phyloP scores from a whole-genome alignment of 1,284 basidiomycete genomes.

The Microbotryum violaceum region DNA sequence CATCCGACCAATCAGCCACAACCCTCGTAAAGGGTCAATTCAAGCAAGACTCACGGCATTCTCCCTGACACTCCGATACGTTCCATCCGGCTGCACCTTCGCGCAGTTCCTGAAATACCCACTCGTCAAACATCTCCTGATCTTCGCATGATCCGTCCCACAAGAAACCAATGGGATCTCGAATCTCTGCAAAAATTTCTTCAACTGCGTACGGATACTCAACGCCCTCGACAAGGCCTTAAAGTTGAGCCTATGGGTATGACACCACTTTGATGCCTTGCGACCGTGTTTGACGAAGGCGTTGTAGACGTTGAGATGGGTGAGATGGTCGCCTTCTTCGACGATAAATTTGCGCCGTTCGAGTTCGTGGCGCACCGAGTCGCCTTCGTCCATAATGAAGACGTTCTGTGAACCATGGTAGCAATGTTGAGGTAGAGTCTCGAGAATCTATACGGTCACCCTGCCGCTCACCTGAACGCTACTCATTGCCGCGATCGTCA shows the following conservation, averaged over 20 bases:
- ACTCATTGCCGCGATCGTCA: slow-evolving; percentile 94
- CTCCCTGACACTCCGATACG: slow-evolving; percentile 70
- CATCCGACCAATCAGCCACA: no score
- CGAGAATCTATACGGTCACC: not conserved
- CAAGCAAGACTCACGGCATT: slow-evolving; percentile 48
- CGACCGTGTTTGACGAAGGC: slow-evolving; percentile 76
- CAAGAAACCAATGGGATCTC: slow-evolving; percentile 57
- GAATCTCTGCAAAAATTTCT: slow-evolving; percentile 86
- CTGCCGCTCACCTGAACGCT: slow-evolving; percentile 59
- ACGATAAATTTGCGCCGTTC: slow-evolving; percentile 91
- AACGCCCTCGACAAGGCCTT: slow-evolving; percentile 84
- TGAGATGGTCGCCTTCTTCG: slow-evolving; percentile 93
- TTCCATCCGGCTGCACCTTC: slow-evolving; percentile 45
- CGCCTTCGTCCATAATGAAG: slow-evolving; percentile 79
- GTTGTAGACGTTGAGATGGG: slow-evolving; percentile 85
- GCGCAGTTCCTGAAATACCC: slow-evolving; percentile 95
- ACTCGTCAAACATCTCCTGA: slow-evolving; percentile 76
- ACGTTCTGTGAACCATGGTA: slow-evolving; percentile 54
- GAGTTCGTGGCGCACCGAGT: slow-evolving; percentile 74
- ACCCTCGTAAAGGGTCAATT: no score
- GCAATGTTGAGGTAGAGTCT: not conserved
- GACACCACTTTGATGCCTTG: slow-evolving; percentile 80
- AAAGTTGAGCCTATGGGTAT: slow-evolving; percentile 83
- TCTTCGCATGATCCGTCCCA: slow-evolving; percentile 49
- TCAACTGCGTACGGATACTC: slow-evolving; percentile 82